phyloP scores from a whole-genome alignment of 441 rosid species.

The Arabidopsis hybrid region DNA sequence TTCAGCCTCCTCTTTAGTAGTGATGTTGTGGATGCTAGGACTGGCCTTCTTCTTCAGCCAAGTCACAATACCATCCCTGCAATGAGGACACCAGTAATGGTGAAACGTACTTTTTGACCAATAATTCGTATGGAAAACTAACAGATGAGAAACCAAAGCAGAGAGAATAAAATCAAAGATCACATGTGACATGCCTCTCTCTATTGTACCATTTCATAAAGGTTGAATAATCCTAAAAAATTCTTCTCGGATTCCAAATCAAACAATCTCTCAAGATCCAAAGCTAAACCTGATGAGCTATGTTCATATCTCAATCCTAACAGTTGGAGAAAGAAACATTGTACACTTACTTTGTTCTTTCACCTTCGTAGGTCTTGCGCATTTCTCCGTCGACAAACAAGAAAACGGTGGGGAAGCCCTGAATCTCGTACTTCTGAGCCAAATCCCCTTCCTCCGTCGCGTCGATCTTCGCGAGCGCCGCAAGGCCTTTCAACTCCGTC shows the following conservation, averaged over 20 bases:
- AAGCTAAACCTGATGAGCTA: constrained; percentile 22
- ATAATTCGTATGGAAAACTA: not conserved
- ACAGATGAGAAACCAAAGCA: constrained; percentile 21
- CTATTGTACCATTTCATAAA: constrained; percentile 7
- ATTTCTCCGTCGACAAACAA: constrained; percentile 80
- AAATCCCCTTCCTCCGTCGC: constrained; percentile 93
- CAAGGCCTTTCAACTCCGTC: constrained; percentile 79
- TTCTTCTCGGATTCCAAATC: constrained; percentile 6
- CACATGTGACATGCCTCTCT: constrained; percentile 11
- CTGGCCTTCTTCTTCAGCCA: constrained; percentile 96
- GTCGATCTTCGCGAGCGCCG: constrained; percentile 83
- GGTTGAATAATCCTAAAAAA: not conserved
- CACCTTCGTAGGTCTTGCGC: constrained; percentile 78
- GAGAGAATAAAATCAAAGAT: not conserved
- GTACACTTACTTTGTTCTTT: constrained; percentile 75
- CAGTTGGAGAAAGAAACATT: not conserved
- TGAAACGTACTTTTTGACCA: not conserved
- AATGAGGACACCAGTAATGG: not conserved
- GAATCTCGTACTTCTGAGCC: constrained; percentile 83
- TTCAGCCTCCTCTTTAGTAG: constrained; percentile 87
- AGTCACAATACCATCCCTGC: constrained; percentile 83
- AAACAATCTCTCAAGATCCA: constrained; percentile 7
- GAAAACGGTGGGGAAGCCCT: constrained; percentile 82
- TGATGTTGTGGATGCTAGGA: constrained; percentile 78
- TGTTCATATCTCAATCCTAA: constrained; percentile 11